Evolutionary conservation across 306 rosid genomes (phyloP).

Genomic region (Psophocarpus tetragonolobus): DNA sequence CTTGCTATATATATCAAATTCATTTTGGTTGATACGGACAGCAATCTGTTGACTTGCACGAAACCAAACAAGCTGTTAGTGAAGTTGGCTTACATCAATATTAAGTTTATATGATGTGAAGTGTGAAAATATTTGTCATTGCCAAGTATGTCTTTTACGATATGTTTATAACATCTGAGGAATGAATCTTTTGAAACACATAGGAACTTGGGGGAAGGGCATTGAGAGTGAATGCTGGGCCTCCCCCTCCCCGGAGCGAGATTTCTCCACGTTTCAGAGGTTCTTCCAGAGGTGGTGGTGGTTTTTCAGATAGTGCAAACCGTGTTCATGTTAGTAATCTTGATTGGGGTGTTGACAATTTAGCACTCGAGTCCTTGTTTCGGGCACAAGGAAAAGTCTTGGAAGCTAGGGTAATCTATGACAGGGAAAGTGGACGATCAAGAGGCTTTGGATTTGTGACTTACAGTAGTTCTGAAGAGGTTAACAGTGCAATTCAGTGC

Average conservation of each 20-base stretch:
- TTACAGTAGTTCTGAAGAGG: constrained; percentile 63
- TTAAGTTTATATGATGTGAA: constrained; percentile 6
- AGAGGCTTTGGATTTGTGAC: constrained; percentile 97
- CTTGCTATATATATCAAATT: too few species aligned
- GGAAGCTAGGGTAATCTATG: constrained; percentile 89
- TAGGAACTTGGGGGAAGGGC: constrained; percentile 83
- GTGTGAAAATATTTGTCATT: constrained; percentile 5
- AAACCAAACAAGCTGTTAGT: neutral
- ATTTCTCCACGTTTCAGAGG: constrained; percentile 31
- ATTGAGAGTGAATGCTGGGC: constrained; percentile 86
- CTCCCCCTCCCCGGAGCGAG: constrained; percentile 67
- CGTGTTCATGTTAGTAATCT: constrained; percentile 89
- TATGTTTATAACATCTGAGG: constrained; percentile 15
- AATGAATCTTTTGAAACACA: constrained; percentile 20
- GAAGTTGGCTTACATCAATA: neutral
- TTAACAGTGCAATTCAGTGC: constrained; percentile 68
- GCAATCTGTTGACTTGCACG: neutral
- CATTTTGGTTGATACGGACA: neutral
- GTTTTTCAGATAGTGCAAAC: constrained; percentile 41
- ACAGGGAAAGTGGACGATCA: constrained; percentile 96
- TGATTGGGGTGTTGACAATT: constrained; percentile 91
- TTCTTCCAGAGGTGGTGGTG: constrained; percentile 38
- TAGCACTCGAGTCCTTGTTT: constrained; percentile 72
- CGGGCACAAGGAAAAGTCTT: constrained; percentile 75
- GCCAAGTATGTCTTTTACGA: neutral